Conservation (phyloP, 805 yeast species). For the Kodamaea hsintzibuensis region DNA sequence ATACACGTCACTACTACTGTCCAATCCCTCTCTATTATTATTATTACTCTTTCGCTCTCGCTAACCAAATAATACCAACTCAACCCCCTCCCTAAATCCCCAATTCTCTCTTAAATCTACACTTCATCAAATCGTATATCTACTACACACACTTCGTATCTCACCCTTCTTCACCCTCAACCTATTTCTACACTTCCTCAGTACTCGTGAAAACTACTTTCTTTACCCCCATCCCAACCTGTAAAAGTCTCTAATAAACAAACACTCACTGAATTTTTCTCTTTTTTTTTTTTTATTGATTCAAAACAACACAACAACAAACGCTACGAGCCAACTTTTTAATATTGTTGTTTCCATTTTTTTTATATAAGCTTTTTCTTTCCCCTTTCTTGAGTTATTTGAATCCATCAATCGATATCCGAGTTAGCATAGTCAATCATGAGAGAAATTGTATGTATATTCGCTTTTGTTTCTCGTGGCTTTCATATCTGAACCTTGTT, state of each 20-base stretch:
- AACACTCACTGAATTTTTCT: background rate
- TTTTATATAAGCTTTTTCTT: conserved; percentile 12
- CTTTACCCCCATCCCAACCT: conserved; percentile 1
- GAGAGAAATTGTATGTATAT: conserved; percentile 31
- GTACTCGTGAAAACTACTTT: background rate
- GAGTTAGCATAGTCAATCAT: conserved; percentile 13
- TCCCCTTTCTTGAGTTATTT: conserved; percentile 2
- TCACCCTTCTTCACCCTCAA: too few species aligned
- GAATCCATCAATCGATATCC: conserved; percentile 1
- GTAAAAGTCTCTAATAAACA: conserved; percentile 6
- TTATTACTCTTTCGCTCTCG: too few species aligned
- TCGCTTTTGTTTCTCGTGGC: background rate
- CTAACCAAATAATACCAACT: too few species aligned
- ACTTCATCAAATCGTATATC: too few species aligned
- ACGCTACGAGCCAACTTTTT: conserved; percentile 10
- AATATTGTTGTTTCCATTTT: conserved; percentile 8
- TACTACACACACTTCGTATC: too few species aligned
- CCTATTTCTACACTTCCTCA: background rate
- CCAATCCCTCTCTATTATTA: background rate
- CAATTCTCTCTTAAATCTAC: background rate
- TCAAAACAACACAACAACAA: conserved; percentile 13
- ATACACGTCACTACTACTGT: too few species aligned
- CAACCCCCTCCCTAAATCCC: background rate
- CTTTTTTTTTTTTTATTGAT: conserved; percentile 4
- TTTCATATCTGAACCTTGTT: background rate